Evolutionary conservation across 179 eudicot genomes (phyloP).

Genomic region (Sideroxylon spinosum): DNA sequence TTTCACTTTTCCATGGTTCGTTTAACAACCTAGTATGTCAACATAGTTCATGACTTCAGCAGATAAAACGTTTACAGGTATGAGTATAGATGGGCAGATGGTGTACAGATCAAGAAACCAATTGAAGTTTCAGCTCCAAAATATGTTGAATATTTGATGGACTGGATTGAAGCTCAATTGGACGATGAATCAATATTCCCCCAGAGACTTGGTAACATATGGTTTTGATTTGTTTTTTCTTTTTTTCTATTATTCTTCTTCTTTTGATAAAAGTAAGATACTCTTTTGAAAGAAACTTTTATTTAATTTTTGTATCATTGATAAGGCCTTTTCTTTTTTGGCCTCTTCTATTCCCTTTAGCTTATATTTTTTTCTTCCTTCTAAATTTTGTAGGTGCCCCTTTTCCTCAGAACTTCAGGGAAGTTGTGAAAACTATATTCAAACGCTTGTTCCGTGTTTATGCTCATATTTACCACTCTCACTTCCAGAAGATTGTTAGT

Average conservation of each 20-base stretch:
- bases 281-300: background rate
- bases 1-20: background rate
- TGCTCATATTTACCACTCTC: constrained; percentile 96
- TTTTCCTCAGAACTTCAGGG: constrained; percentile 86
- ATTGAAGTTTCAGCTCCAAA: constrained; percentile 98
- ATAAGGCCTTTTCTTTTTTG: background rate
- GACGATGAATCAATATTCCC: constrained; percentile 96
- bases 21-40: background rate
- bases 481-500: constrained; percentile 95
- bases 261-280: background rate
- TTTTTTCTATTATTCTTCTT: background rate
- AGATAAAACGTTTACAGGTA: constrained; percentile 43
- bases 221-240: background rate
- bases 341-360: background rate
- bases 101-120: constrained; percentile 92
- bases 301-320: background rate
- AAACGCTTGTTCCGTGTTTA: constrained; percentile 93
- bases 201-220: constrained; percentile 74
- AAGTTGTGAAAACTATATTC: constrained; percentile 92
- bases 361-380: background rate
- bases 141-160: constrained; percentile 94
- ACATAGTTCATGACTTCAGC: constrained; percentile 6
- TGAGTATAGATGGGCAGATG: constrained; percentile 98
- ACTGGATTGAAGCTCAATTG: constrained; percentile 92
- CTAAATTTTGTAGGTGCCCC: constrained; percentile 61